phyloP scores from a whole-genome alignment of 352 stramenopile species.

The Globisporangium parvum region DNA sequence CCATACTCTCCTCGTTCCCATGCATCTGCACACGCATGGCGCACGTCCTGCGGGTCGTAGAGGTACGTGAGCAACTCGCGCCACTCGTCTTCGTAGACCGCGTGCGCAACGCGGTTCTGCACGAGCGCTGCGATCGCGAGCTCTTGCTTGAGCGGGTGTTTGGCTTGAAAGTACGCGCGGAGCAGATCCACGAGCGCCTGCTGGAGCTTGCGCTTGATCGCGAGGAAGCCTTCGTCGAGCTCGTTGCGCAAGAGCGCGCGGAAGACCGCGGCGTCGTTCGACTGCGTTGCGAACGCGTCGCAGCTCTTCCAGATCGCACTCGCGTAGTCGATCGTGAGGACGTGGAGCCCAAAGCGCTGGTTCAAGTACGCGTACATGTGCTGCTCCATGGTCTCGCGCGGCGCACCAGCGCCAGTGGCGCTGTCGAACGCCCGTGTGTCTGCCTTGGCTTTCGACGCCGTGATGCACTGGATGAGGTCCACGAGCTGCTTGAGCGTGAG shows the following conservation, averaged over 20 bases:
- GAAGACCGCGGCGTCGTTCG: constrained; percentile 81
- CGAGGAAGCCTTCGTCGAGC: constrained; percentile 75
- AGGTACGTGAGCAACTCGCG: constrained; percentile 67
- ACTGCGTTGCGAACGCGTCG: constrained; percentile 31
- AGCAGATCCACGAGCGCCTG: constrained; percentile 68
- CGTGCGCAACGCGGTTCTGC: constrained; percentile 26
- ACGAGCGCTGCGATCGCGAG: constrained; percentile 40
- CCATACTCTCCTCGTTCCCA: too few relatives aligned
- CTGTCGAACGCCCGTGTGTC: constrained; percentile 36
- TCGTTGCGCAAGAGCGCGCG: constrained; percentile 68
- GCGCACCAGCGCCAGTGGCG: constrained; percentile 17
- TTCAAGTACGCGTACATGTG: constrained; percentile 88
- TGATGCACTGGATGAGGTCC: constrained; percentile 67
- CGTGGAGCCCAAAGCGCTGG: constrained; percentile 74
- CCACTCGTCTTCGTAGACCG: constrained; percentile 64
- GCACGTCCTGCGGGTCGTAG: constrained; percentile 65
- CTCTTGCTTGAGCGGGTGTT: constrained; percentile 61
- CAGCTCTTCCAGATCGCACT: constrained; percentile 76
- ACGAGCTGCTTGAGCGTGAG: constrained; percentile 77
- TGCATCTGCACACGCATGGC: constrained; percentile 15
- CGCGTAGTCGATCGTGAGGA: constrained; percentile 74
- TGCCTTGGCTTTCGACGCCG: constrained; percentile 65
- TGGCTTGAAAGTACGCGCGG: constrained; percentile 63
- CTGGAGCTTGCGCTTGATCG: constrained; percentile 72
- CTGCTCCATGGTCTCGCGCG: constrained; percentile 83